phyloP scores from a whole-genome alignment of 2,329 filamentous ascomycete species.

The Sordariomycetes sp. region DNA sequence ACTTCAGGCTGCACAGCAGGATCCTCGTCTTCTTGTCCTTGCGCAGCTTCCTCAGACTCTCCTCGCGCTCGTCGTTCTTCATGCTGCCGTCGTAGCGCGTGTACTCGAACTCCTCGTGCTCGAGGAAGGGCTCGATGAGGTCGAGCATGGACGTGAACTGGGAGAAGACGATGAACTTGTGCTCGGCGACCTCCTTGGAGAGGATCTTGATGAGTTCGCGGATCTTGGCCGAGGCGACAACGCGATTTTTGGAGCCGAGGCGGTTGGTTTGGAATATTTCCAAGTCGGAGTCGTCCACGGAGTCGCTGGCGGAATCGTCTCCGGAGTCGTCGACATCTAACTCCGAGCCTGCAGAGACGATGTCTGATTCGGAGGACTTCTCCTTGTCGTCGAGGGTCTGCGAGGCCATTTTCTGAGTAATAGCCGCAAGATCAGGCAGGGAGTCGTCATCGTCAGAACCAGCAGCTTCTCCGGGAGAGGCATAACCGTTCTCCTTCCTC shows the following conservation, averaged over 20 bases:
- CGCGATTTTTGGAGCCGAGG: slow-evolving; percentile 26
- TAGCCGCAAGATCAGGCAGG: slow-evolving; percentile 21
- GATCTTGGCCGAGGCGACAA: slow-evolving; percentile 81
- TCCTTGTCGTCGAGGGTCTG: slow-evolving; percentile 23
- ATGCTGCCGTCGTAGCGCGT: slow-evolving; percentile 92
- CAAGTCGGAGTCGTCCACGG: slow-evolving; percentile 18
- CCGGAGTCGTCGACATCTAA: slow-evolving; percentile 21
- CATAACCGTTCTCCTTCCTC: slow-evolving; percentile 20
- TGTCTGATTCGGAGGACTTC: slow-evolving; percentile 1
- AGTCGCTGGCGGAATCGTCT: slow-evolving; percentile 24
- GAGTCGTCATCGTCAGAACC: slow-evolving; percentile 18
- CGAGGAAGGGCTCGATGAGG: slow-evolving; percentile 85
- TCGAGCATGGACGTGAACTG: slow-evolving; percentile 98
- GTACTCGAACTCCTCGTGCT: slow-evolving; percentile 63
- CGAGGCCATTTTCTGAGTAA: slow-evolving; percentile 25
- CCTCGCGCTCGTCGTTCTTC: slow-evolving; percentile 87
- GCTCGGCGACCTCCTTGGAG: slow-evolving; percentile 63
- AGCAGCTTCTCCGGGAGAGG: slow-evolving; percentile 12
- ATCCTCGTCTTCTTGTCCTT: slow-evolving; percentile 69
- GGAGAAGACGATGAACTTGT: slow-evolving; percentile 98
- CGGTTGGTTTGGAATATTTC: neutral
- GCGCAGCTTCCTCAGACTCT: slow-evolving; percentile 68
- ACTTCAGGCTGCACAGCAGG: slow-evolving; percentile 87
- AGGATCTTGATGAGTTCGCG: slow-evolving; percentile 76
- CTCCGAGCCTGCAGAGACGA: slow-evolving; percentile 5